Percentiles rank a stretch among this genome's conserved stretches.
Conservation (phyloP, 2,329 filamentous ascomycete species). For the Annulohypoxylon truncatum region DNA sequence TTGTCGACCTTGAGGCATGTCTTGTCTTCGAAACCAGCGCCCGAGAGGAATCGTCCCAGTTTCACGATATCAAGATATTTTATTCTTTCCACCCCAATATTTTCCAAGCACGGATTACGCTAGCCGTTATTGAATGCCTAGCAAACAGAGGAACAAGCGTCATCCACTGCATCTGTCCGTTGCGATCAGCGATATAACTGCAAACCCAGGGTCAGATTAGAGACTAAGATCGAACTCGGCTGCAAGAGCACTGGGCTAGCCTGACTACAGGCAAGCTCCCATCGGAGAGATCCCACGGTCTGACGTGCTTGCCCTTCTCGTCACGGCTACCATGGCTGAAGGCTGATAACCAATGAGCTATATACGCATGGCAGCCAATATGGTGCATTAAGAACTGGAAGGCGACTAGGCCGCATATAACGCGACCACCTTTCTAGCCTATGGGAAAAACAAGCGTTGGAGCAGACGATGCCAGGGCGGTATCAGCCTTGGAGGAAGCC, state of each 20-base stretch:
- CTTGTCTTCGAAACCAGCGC: constrained; percentile 3
- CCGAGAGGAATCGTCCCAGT: background rate
- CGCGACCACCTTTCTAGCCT: constrained; percentile 29
- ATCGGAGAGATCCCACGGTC: constrained; percentile 24
- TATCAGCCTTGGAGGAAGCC: constrained; percentile 31
- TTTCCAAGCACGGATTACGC: constrained; percentile 23
- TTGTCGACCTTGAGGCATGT: background rate
- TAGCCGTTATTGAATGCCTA: constrained; percentile 4
- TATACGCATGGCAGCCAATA: constrained; percentile 37
- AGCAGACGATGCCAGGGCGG: constrained; percentile 11
- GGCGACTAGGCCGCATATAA: constrained; percentile 34
- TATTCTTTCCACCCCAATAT: background rate
- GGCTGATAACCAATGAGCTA: constrained; percentile 30
- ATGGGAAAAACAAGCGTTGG: constrained; percentile 22
- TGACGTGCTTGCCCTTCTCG: constrained; percentile 30
- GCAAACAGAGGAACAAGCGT: constrained; percentile 36
- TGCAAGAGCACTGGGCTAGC: constrained; percentile 6
- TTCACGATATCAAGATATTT: constrained; percentile 3
- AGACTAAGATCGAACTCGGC: constrained; percentile 9
- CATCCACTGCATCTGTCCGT: constrained; percentile 18
- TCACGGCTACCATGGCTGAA: constrained; percentile 23
- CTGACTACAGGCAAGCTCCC: constrained; percentile 12
- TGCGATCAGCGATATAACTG: constrained; percentile 5
- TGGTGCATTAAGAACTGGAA: constrained; percentile 36
- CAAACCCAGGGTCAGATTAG: constrained; percentile 4